phyloP scores from a whole-genome alignment of 805 yeast species.

The Yarrowia porcina region DNA sequence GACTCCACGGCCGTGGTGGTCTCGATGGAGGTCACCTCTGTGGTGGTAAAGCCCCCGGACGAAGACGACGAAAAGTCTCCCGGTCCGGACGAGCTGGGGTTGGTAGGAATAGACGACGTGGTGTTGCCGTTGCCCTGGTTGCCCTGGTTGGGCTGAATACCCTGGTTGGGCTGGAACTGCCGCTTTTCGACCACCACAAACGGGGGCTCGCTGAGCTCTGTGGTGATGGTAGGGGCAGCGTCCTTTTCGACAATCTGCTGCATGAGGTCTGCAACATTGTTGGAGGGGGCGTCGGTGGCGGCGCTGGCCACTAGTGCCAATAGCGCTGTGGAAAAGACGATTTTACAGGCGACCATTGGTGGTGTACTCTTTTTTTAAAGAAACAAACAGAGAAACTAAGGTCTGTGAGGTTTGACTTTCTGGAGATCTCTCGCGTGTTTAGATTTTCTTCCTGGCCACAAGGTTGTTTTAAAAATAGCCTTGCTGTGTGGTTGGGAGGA shows the following conservation, averaged over 20 bases:
- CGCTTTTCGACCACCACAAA: slow-evolving; percentile 10
- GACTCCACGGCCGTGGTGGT: not conserved
- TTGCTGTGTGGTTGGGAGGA: not conserved
- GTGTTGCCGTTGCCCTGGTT: not conserved
- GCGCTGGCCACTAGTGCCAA: not conserved
- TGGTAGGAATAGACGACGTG: not conserved
- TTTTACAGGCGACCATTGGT: not conserved
- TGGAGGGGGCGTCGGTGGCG: not conserved
- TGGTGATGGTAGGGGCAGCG: not conserved
- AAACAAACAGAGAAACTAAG: too few relatives aligned
- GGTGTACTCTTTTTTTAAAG: too few relatives aligned
- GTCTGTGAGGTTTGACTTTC: not conserved
- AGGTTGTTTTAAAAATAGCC: slow-evolving; percentile 17
- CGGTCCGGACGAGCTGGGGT: not conserved
- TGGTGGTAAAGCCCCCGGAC: not conserved
- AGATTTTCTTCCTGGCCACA: not conserved
- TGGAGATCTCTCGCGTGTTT: slow-evolving; percentile 9
- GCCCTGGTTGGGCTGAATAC: not conserved
- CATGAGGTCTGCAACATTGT: slow-evolving; percentile 18
- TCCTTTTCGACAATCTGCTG: slow-evolving; percentile 12
- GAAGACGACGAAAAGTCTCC: not conserved
- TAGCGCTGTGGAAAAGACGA: slow-evolving; percentile 9
- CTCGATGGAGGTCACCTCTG: not conserved
- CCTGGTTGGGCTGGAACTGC: not conserved
- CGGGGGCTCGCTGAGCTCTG: not conserved